Conservation (phyloP, 1,284 basidiomycete genomes). For the Puccinia hordei region DNA sequence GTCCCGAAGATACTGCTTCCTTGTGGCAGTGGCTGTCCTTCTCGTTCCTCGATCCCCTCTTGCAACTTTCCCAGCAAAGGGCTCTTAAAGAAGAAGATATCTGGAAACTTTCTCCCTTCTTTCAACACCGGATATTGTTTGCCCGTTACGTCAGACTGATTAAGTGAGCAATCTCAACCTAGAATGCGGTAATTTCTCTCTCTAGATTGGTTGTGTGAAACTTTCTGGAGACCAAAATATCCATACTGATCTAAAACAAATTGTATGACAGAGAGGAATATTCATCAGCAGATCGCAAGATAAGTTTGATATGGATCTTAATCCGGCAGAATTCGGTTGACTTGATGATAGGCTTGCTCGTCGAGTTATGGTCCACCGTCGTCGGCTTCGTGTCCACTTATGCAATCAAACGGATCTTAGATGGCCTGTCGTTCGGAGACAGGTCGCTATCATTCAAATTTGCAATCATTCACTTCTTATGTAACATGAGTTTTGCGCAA, state of each 20-base stretch:
- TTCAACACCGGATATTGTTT: constrained; percentile 41
- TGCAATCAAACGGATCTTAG: constrained; percentile 54
- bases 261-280: constrained; percentile 16
- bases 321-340: constrained; percentile 37
- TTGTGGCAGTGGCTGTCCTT: constrained; percentile 50
- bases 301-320: constrained; percentile 58
- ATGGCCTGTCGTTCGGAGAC: constrained; percentile 53
- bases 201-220: too few relatives aligned
- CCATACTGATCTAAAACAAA: background rate
- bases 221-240: too few relatives aligned
- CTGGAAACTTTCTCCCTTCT: constrained; percentile 50
- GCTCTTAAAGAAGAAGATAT: constrained; percentile 43
- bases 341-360: constrained; percentile 28
- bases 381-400: constrained; percentile 61
- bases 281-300: constrained; percentile 58
- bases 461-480: constrained; percentile 54
- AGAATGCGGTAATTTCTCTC: too few relatives aligned
- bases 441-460: constrained; percentile 62
- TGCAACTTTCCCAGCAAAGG: constrained; percentile 59
- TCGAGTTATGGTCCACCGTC: constrained; percentile 42
- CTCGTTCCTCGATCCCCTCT: constrained; percentile 37
- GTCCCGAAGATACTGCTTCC: constrained; percentile 40
- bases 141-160: constrained; percentile 15
- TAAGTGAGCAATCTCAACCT: constrained; percentile 19
- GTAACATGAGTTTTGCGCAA: constrained; percentile 70